Base-by-base conservation (phyloP, 345 rosid genomes). In the Salix purpurea region DNA sequence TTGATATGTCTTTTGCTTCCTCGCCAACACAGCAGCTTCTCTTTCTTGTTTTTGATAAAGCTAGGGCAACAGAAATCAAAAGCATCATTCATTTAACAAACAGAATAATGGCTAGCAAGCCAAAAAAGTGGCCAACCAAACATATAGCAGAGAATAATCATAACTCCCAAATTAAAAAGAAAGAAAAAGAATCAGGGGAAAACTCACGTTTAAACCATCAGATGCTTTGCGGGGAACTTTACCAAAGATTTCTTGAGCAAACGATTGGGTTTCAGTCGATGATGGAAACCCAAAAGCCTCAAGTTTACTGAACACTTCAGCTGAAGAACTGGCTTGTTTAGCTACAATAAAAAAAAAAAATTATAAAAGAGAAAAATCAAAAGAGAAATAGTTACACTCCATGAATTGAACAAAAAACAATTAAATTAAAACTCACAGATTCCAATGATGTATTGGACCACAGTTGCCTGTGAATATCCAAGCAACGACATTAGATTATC, bases 1-100 rank as follows among this genome's bases (percentile, higher is more conserved):
- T 46, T 87, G 70, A 74, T 95, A 95, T 2, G 87, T 83, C 46
- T 79, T 80, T 77, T 92, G 97, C 86, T 91, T 96, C 86, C 87
- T 90, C 8, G 80, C 97, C 77, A 93, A 76, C 82, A 90, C 82
- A 65, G 90, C 96, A 72, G 97, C 96, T 84, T 93, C 98, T 76
- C 89, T 90, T 86, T 96, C 99, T 77, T 83, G 90, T 77, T 91
- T 88, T 77, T 88, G 91, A 85, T 96, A 93, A 74, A 86, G 84
- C 99, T 95, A 84, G 15, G 28, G 7, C 10, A 60, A 26, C 71
- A 65, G 50, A 46, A 40, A 46, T 46, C 50, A 46, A 46, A 46
- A 46, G 5, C 50, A 14, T 46, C 18, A 14, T 46, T 14, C 50
- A 46, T 46, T 46, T 24, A 44, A 26, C 24, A 13, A 32, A 26